Evolutionary conservation across 352 stramenopile species (phyloP).

Genomic region (Blastocystis sp.): DNA sequence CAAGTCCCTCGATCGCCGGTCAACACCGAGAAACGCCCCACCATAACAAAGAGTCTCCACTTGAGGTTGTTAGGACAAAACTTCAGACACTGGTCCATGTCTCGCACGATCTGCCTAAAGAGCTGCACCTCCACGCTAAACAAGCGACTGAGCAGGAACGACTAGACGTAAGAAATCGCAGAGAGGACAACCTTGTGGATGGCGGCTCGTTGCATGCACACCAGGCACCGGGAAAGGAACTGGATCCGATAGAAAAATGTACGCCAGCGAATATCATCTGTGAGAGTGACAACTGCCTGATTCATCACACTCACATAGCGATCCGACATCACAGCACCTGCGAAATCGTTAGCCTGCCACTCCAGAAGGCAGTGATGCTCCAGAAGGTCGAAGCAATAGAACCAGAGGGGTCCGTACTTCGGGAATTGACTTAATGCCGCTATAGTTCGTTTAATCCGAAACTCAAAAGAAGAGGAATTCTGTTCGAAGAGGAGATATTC

Average conservation of each 20-base stretch:
- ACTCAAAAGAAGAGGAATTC: conserved; percentile 66
- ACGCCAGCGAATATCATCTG: background rate
- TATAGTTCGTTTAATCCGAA: conserved; percentile 72
- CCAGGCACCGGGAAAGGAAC: background rate
- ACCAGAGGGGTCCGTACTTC: conserved; percentile 79
- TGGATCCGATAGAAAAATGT: background rate
- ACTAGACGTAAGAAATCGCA: background rate
- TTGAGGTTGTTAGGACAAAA: conserved; percentile 71
- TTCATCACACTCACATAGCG: background rate
- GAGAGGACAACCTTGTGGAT: background rate
- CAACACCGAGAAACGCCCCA: background rate
- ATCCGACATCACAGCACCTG: background rate
- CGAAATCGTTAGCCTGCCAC: background rate
- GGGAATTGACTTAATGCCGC: conserved; percentile 72
- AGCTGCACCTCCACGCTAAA: background rate
- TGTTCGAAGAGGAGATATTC: conserved; percentile 73
- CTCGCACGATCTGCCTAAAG: background rate
- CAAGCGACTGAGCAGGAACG: background rate
- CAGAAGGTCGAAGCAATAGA: conserved; percentile 73
- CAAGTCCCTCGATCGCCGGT: conserved; percentile 69
- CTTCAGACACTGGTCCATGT: conserved; percentile 67
- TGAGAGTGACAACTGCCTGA: background rate
- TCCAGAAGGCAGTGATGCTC: conserved; percentile 65
- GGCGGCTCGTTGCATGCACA: background rate
- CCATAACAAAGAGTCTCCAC: conserved; percentile 77